Base-by-base conservation (phyloP, 2,329 filamentous ascomycete genomes). In the Drechslerella dactyloides region DNA sequence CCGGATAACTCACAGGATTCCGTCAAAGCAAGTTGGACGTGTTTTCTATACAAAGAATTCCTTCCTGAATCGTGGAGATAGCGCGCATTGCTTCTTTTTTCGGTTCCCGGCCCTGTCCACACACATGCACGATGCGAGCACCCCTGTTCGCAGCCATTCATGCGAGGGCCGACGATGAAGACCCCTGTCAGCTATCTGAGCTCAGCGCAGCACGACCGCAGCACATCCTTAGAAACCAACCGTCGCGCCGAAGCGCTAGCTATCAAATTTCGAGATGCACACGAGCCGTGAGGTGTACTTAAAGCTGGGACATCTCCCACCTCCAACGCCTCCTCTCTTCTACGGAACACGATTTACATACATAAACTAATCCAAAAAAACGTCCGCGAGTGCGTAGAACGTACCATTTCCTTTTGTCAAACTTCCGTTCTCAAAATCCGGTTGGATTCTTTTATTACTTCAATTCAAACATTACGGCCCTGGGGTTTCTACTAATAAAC, bases 231-330 rank as follows among this genome's bases (percentile, higher is more conserved):
- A n/a, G 42, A 63, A 59, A 63, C 58, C 46, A 69, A 69, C 66
- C 66, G 66, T 70, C 66, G 66, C 66, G 54, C 59, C 21, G 11
- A 19, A 48, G 44, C 44, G 44, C 44, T 23, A 21, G 17, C 44
- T 61, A 72, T 65, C 68, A 44, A 72, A 72, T 54, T 72, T 72
- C 60, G 60, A 60, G 54, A 72, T 72, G 68, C 68, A 72, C 51
- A 44, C 55, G 60, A 63, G 60, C 35, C 50, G 53, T 55, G 35
- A 55, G 23, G 58, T 37, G 60, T 72, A 72, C 68, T 65, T 72
- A 72, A 65, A 72, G 60, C 56, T 65, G 68, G 8, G 40, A 35
- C 21, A 58, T 50, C 50, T 65, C 60, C 68, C 68, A 59, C 50
- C 58, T 60, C 55, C 48, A 58, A 64, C 48, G 30, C 37, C 35